Conservation (phyloP, 2,329 filamentous ascomycete species). For the Byssothecium circinans region DNA sequence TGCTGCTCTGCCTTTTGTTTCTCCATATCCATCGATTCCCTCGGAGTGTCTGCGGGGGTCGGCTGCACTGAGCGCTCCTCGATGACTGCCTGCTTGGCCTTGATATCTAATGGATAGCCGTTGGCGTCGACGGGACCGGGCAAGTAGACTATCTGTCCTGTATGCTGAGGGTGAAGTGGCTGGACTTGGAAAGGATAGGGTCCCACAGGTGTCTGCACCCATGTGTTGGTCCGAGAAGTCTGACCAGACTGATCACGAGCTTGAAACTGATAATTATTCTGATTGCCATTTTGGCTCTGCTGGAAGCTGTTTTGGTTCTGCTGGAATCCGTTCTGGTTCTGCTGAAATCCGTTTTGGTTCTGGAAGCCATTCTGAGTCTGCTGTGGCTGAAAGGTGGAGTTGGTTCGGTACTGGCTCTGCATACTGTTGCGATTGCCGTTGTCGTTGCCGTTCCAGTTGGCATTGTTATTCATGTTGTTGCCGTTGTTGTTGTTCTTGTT, state of each 20-base stretch:
- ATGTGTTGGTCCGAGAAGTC: slow-evolving; percentile 32
- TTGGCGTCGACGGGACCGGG: slow-evolving; percentile 25
- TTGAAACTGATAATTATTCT: neutral
- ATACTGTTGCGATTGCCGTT: neutral
- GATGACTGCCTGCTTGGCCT: slow-evolving; percentile 20
- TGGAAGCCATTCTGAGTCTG: slow-evolving; percentile 8
- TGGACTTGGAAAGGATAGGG: slow-evolving; percentile 16
- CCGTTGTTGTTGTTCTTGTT: neutral
- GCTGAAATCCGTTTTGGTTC: neutral
- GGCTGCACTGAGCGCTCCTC: slow-evolving; percentile 17
- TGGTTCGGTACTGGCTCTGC: neutral
- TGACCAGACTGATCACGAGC: slow-evolving; percentile 19
- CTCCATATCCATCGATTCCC: slow-evolving; percentile 29
- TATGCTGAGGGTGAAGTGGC: neutral
- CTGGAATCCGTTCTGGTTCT: neutral
- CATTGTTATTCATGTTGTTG: neutral
- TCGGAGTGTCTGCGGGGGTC: slow-evolving; percentile 15
- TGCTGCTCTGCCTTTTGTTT: slow-evolving; percentile 29
- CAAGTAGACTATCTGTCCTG: slow-evolving; percentile 21
- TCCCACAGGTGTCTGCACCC: slow-evolving; percentile 28
- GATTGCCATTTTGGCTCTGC: neutral
- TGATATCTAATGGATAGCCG: slow-evolving; percentile 30
- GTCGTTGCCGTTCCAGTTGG: slow-evolving; percentile 7
- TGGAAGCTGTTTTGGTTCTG: neutral
- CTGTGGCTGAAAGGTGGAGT: neutral